Conservation (phyloP, 352 stramenopile genomes). For the Phytophthora gonapodyides region DNA sequence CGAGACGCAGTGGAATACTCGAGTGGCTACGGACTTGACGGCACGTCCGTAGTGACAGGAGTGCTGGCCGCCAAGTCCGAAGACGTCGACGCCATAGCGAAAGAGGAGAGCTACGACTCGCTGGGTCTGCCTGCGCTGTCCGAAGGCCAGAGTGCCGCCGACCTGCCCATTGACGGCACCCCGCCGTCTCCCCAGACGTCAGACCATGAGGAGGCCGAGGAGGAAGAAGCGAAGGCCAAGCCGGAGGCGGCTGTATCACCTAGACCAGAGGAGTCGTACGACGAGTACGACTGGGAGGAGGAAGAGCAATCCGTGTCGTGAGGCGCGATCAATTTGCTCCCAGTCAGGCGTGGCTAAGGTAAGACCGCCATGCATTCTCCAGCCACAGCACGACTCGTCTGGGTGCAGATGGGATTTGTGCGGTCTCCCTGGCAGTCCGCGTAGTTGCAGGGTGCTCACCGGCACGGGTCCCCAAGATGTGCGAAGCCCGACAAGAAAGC, state of each 20-base stretch:
- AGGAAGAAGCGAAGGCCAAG: neutral
- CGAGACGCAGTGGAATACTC: constrained; percentile 61
- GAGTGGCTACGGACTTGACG: constrained; percentile 68
- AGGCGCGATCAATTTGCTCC: constrained; percentile 9
- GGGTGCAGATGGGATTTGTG: too few species aligned
- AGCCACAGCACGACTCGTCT: too few species aligned
- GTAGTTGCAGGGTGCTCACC: too few species aligned
- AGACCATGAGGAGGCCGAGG: constrained; percentile 7
- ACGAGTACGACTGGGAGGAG: constrained; percentile 68
- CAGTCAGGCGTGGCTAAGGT: too few species aligned
- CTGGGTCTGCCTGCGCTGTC: constrained; percentile 54
- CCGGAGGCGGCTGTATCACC: constrained; percentile 15
- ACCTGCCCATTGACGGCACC: constrained; percentile 7
- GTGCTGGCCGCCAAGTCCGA: constrained; percentile 24
- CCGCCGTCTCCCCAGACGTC: constrained; percentile 5
- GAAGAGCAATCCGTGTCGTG: constrained; percentile 47
- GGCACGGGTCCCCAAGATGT: too few species aligned
- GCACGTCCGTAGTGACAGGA: constrained; percentile 33
- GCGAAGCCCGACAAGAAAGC: too few species aligned
- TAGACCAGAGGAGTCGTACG: constrained; percentile 55
- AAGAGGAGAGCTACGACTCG: constrained; percentile 70
- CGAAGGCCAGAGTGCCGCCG: constrained; percentile 20
- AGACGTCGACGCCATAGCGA: constrained; percentile 15
- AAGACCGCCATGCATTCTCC: too few species aligned
- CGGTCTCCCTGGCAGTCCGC: too few species aligned